These are phyloP conservation scores for Alopecurus myosuroides DNA, from an alignment of 176 grass and related monocot species.

Conservation along the genomic window DNA sequence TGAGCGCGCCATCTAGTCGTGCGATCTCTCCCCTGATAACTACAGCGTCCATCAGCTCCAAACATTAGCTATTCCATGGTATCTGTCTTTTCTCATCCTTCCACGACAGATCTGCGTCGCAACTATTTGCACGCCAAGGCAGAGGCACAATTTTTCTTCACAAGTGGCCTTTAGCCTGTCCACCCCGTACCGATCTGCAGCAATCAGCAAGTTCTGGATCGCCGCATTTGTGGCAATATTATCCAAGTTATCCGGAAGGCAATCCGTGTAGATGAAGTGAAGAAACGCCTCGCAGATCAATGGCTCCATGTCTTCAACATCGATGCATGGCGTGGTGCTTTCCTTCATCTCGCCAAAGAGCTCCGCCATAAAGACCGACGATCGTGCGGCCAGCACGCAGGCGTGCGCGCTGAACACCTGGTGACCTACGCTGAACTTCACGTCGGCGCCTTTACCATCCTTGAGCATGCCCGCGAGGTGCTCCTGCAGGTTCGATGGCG, in stretches of 20 bases:
- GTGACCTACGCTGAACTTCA: conserved; percentile 2
- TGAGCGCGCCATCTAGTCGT: too few species aligned
- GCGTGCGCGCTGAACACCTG: neutral
- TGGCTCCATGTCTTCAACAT: conserved; percentile 32
- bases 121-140: conserved; percentile 14
- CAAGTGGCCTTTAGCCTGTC: conserved; percentile 34
- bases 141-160: conserved; percentile 14
- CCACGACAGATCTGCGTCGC: too few species aligned
- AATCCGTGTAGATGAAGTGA: conserved; percentile 32
- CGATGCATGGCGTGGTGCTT: neutral
- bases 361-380: conserved; percentile 27
- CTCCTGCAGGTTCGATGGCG: neutral
- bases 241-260: neutral
- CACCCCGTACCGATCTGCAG: conserved; percentile 31
- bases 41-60: too few species aligned
- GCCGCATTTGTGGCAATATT: neutral
- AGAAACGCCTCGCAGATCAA: conserved; percentile 25
- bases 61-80: too few species aligned
- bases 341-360: conserved; percentile 33
- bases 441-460: conserved; percentile 5
- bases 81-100: too few species aligned
- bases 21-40: too few species aligned
- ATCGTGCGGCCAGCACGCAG: conserved; percentile 11
- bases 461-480: conserved; percentile 20
- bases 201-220: conserved; percentile 25